A percentile compares a stretch with the other conserved stretches of the same genome.
Conservation (phyloP, 371 early-diverging fungal genomes). For the Mucor piriformis region DNA sequence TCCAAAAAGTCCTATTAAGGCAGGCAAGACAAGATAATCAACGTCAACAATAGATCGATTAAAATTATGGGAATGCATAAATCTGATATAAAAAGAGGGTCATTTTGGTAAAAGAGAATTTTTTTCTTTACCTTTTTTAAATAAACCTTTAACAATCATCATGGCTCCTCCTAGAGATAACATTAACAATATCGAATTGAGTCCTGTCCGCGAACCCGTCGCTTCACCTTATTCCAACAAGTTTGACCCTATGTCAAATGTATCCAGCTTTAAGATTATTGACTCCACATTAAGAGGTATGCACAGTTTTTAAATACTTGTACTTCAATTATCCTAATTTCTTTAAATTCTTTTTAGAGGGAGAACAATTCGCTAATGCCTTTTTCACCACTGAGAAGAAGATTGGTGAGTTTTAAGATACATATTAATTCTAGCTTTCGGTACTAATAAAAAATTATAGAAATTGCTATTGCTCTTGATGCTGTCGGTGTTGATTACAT, state of each 20-base stretch:
- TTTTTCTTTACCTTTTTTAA: not conserved
- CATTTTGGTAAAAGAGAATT: too few relatives aligned
- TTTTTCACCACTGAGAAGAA: constrained; percentile 95
- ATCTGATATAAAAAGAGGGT: constrained; percentile 1
- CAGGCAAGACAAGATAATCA: constrained; percentile 10
- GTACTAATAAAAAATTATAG: constrained; percentile 54
- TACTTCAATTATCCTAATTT: constrained; percentile 65
- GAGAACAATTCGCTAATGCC: constrained; percentile 98
- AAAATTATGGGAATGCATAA: not conserved
- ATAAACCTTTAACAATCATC: not conserved
- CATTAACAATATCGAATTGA: constrained; percentile 5
- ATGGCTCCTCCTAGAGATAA: constrained; percentile 15
- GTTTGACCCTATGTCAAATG: constrained; percentile 79
- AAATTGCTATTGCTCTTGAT: constrained; percentile 95
- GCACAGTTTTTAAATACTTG: constrained; percentile 51
- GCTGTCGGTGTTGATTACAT: constrained; percentile 96
- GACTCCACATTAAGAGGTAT: constrained; percentile 92
- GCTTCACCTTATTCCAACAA: constrained; percentile 60
- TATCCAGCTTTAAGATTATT: constrained; percentile 91
- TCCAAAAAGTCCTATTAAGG: constrained; percentile 4
- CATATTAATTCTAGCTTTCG: constrained; percentile 90
- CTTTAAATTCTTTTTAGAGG: constrained; percentile 62
- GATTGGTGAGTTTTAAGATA: constrained; percentile 59
- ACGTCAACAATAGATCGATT: not conserved
- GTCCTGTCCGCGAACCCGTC: constrained; percentile 17